These are phyloP conservation scores for Dryadomyces quercus-mongolicae DNA, from an alignment of 2,329 filamentous ascomycete species.

Conservation along the genomic window DNA sequence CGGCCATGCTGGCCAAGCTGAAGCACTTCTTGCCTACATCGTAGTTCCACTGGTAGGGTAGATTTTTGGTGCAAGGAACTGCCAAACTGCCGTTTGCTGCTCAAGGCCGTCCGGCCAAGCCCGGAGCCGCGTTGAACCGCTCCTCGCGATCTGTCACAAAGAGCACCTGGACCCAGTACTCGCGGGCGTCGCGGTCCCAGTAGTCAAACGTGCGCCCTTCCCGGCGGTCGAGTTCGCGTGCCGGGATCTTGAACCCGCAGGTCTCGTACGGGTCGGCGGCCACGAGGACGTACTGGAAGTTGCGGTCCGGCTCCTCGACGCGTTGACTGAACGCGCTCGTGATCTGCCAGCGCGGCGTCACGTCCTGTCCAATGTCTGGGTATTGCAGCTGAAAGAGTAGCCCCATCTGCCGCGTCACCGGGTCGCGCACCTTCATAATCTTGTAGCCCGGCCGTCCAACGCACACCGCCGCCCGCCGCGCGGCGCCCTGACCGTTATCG, in stretches of 20 bases:
- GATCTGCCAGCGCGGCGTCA: conserved; percentile 76
- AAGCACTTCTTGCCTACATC: too few species aligned
- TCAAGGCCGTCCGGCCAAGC: conserved; percentile 36
- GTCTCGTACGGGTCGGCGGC: conserved; percentile 98
- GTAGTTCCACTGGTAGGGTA: too few species aligned
- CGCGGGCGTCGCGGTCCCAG: conserved; percentile 91
- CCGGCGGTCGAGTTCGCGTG: conserved; percentile 78
- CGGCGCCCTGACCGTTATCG: not conserved
- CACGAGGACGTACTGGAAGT: conserved; percentile 87
- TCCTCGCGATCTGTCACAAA: conserved; percentile 98
- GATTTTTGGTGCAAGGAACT: too few species aligned
- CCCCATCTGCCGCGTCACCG: conserved; percentile 76
- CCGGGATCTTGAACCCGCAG: conserved; percentile 90
- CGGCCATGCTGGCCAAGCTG: too few species aligned
- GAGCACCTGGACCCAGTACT: conserved; percentile 95
- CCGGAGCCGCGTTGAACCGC: conserved; percentile 59
- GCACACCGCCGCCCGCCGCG: conserved; percentile 80
- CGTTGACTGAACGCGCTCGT: conserved; percentile 98
- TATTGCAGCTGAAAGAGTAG: conserved; percentile 95
- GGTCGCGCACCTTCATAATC: conserved; percentile 91
- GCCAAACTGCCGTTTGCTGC: too few species aligned
- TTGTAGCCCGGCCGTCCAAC: conserved; percentile 95
- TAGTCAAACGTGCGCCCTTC: conserved; percentile 86
- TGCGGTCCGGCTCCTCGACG: conserved; percentile 86
- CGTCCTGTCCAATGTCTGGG: conserved; percentile 70